Percentiles rank a stretch among this genome's conserved stretches.
These are phyloP conservation scores for Apophysomyces trapeziformis DNA, from an alignment of 371 early-diverging fungal species.

Conservation along the genomic window DNA sequence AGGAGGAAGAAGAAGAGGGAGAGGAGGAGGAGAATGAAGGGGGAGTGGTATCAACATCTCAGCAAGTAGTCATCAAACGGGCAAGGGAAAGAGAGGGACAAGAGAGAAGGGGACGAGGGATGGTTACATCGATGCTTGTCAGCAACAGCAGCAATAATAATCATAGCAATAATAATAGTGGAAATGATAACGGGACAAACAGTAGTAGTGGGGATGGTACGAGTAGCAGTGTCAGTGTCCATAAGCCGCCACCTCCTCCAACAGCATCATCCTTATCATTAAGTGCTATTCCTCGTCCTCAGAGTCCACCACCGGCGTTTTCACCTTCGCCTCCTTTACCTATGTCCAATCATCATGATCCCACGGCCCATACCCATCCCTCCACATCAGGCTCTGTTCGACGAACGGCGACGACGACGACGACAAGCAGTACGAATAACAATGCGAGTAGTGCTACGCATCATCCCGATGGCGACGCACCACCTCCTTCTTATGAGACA, in stretches of 20 bases:
- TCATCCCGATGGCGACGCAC: slow-evolving; percentile 24
- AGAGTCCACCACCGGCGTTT: slow-evolving; percentile 42
- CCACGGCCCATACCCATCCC: background rate
- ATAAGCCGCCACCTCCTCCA: no score
- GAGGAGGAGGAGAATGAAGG: slow-evolving; percentile 4
- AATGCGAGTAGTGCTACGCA: no score
- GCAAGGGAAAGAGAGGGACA: background rate
- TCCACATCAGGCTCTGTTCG: background rate
- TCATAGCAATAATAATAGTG: no score
- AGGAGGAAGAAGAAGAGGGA: slow-evolving; percentile 14
- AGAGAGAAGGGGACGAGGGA: background rate
- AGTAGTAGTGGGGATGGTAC: no score
- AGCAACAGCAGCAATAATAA: no score
- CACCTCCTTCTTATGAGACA: slow-evolving; percentile 55
- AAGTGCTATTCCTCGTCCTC: background rate
- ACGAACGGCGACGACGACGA: no score
- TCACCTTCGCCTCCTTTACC: slow-evolving; percentile 18
- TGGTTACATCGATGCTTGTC: no score
- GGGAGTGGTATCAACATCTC: no score
- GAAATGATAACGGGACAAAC: no score
- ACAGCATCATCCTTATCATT: no score
- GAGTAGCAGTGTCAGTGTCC: no score
- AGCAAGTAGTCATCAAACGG: background rate
- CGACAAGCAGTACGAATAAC: no score
- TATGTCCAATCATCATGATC: background rate